Evolutionary conservation across 305 asterid genomes (phyloP).

Genomic region (Solanum hybrid): DNA sequence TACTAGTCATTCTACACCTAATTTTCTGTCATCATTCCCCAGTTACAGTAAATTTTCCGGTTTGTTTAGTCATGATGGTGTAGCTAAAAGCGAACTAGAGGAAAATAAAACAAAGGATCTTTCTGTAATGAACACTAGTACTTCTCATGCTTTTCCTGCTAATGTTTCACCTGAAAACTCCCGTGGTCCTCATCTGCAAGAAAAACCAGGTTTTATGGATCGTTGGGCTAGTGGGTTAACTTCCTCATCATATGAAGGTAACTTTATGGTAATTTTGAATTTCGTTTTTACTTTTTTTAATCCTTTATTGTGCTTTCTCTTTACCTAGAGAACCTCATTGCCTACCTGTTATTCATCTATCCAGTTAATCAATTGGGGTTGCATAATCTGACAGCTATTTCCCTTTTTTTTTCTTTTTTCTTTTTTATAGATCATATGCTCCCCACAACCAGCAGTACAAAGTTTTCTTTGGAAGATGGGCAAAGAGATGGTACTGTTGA

Average conservation of each 20-base stretch:
- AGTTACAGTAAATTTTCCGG: conserved; percentile 25
- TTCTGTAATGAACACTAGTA: conserved; percentile 24
- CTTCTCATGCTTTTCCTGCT: conserved; percentile 25
- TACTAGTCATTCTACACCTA: conserved; percentile 13
- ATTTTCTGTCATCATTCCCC: conserved; percentile 20
- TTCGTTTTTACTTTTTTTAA: not conserved
- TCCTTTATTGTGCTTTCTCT: not conserved
- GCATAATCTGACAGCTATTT: conserved; percentile 2
- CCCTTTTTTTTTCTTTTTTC: conserved; percentile 17
- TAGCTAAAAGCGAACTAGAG: conserved; percentile 21
- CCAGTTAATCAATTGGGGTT: not conserved
- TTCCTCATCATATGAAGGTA: conserved; percentile 55
- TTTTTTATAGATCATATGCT: conserved; percentile 28
- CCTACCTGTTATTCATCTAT: not conserved
- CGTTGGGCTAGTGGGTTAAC: conserved; percentile 25
- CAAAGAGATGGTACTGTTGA: conserved; percentile 15
- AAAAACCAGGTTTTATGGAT: conserved; percentile 30
- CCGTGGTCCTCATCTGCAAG: conserved; percentile 22
- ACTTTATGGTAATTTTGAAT: conserved; percentile 1
- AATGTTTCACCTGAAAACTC: conserved; percentile 32
- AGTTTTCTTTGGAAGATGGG: conserved; percentile 26
- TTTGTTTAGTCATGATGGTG: conserved; percentile 22
- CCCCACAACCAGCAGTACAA: conserved; percentile 24
- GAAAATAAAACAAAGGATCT: conserved; percentile 21
- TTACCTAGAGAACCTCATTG: not conserved